Conservation (phyloP, 768 basidiomycete species). For the Xanthoconium purpureum region DNA sequence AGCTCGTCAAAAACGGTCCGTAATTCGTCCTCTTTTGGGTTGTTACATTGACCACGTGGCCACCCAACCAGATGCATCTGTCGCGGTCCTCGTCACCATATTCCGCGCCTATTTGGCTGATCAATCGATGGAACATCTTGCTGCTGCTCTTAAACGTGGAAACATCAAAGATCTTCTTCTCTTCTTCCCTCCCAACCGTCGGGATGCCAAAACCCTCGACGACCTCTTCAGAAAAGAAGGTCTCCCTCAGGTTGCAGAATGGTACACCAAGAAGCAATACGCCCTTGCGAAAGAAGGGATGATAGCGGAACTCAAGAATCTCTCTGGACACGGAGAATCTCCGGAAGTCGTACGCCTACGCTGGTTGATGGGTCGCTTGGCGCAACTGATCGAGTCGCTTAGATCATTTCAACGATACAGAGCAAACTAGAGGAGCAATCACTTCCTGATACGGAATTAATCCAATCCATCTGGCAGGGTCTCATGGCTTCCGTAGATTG, state of each 20-base stretch:
- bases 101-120: slow-evolving; percentile 79
- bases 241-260: slow-evolving; percentile 80
- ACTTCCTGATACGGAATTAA: slow-evolving; percentile 82
- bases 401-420: slow-evolving; percentile 80
- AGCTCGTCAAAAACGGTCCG: slow-evolving; percentile 90
- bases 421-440: slow-evolving; percentile 69
- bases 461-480: slow-evolving; percentile 90
- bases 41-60: slow-evolving; percentile 7
- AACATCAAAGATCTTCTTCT: slow-evolving; percentile 80
- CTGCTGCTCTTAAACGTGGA: slow-evolving; percentile 75
- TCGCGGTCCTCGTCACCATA: slow-evolving; percentile 71
- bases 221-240: slow-evolving; percentile 83
- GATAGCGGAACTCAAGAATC: slow-evolving; percentile 62
- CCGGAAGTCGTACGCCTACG: slow-evolving; percentile 56
- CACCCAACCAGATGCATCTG: slow-evolving; percentile 59
- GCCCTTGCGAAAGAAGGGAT: slow-evolving; percentile 79
- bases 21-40: slow-evolving; percentile 5
- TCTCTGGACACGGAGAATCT: slow-evolving; percentile 67
- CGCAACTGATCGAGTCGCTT: slow-evolving; percentile 9
- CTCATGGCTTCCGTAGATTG: slow-evolving; percentile 87
- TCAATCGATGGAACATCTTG: slow-evolving; percentile 88
- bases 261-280: slow-evolving; percentile 90
- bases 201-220: slow-evolving; percentile 70
- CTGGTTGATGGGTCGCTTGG: neutral
- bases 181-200: slow-evolving; percentile 86